Evolutionary conservation across 2,329 filamentous ascomycete genomes (phyloP), one percentile per base, ranked within the genome.

Genomic region (Xylaria sp.): DNA sequence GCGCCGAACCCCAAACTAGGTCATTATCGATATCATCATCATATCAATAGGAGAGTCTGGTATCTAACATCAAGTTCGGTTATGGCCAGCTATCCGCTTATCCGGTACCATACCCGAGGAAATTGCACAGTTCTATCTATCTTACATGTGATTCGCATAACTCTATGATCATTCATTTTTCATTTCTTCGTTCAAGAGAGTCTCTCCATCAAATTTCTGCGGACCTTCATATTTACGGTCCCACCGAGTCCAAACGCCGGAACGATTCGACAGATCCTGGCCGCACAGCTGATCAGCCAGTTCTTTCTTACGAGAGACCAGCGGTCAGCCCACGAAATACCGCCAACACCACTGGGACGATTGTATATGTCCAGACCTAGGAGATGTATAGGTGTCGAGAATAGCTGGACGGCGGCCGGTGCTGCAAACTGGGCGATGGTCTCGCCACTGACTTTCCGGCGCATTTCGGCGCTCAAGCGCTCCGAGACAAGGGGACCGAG

Each of bases 181-280:
- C 11, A 11, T 19, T 14, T 4, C 23, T 35, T 57, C 21, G 7
- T 15, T 23, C 67, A 79, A 21, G 67, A 83, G 61, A 92, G 73
- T 70, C 75, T 83, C 69, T 79, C 80, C 89, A 96, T 93, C 69
- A 94, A 74, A 56, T 74, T 80, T 72, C 79, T 81, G 69, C 93
- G 83, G 46, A 94, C 81, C 72, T 90, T 88, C 62, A 83, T 84
- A 77, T 97, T 97, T 11, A 95, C 90, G 11, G 96, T 92, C 0
- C 93, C 93, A 0, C 93, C 94, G 12, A 96, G 83, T 1, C 93
- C 94, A 80, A 94, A 97, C 0, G 93, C 93, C 17, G 93, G 93
- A 2, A 97, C 84, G 70, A 97, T 96, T 72, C 94, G 85, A 64
- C 90, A 90, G 77, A 97, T 90, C 57, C 93, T 80, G 25, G 94